Percentiles rank a stretch among this genome's conserved stretches.
Evolutionary conservation across 257 asterid species (phyloP).

Genomic region (Penstemon newberryi): DNA sequence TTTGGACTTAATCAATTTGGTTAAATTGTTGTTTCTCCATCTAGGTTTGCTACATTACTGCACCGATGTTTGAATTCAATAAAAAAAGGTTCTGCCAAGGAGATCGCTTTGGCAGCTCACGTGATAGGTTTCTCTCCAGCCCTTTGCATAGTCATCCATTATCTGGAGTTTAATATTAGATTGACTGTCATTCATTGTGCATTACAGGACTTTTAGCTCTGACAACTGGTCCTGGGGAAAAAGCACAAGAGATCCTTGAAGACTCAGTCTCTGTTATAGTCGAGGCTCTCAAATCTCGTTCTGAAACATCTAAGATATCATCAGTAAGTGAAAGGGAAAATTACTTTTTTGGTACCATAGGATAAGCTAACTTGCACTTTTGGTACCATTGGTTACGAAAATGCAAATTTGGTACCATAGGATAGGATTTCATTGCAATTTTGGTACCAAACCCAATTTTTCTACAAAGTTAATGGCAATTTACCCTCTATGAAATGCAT

Average conservation of each 20-base stretch:
- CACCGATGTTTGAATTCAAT: constrained; percentile 78
- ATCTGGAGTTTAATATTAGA: not conserved
- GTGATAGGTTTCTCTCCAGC: constrained; percentile 56
- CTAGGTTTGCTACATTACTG: constrained; percentile 82
- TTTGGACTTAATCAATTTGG: not conserved
- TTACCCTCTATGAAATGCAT: no score
- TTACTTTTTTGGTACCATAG: no score
- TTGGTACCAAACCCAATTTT: no score
- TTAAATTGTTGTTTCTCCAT: constrained; percentile 19
- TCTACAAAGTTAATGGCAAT: no score
- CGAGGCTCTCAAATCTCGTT: constrained; percentile 72
- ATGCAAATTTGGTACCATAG: no score
- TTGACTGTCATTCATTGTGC: constrained; percentile 2
- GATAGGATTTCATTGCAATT: no score
- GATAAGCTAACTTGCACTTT: no score
- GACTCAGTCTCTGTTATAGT: constrained; percentile 78
- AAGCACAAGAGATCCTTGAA: constrained; percentile 86
- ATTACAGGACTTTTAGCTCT: constrained; percentile 76
- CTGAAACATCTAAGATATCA: constrained; percentile 63
- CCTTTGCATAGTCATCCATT: not conserved
- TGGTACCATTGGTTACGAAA: no score
- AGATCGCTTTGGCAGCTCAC: constrained; percentile 84
- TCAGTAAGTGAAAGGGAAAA: constrained; percentile 43
- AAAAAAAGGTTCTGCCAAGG: constrained; percentile 88
- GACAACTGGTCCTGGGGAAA: constrained; percentile 86